Base-by-base conservation (phyloP, 768 basidiomycete species). In the Lyophyllum decastes region DNA sequence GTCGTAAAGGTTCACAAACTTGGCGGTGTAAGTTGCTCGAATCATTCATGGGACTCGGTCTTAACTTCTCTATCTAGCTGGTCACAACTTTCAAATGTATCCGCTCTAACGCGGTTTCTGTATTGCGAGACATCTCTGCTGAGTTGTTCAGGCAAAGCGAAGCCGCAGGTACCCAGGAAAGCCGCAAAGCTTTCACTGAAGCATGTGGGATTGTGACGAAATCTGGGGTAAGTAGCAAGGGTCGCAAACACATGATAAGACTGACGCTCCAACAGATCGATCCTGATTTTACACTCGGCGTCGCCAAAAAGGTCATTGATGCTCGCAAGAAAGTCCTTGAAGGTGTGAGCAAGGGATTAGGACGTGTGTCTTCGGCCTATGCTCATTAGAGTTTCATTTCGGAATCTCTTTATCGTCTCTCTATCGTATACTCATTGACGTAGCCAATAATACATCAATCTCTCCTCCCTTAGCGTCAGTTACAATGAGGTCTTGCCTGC, bases 1-100 rank as follows among this genome's bases (percentile, higher is more conserved):
- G 78, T 89, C 17, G 81, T 88, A 41, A 92, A 90, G 68, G 77
- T 83, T 38, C 82, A 93, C 70, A 92, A 88, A 68, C 81, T 90
- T 45, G 87, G 88, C 44, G 76, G 77, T 60, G 90, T 92, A 66
- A 64, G 86, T 77, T 51, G 24, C 34, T 38, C 24, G 16, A 14
- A 10, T 27, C 41, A 48, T 12, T 17, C 43, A 26, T 24, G 4
- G 22, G 33, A 57, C 19, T 50, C 9, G 54, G 33, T 46, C 61
- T 22, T 54, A 24, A 33, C 19, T 34, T 16, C 54, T 33, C 66
- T 54, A 47, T 26, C 48, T 55, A 92, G 90, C 79, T 92, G 52
- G 85, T 83, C 38, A 74, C 85, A 44, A 84, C 76, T 65, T 82
- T 90, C 68, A 93, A 90, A 65, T 70, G 74, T 21, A 70, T 92